Conservation (phyloP, 306 rosid species). For the Ochetophila trinervis region DNA sequence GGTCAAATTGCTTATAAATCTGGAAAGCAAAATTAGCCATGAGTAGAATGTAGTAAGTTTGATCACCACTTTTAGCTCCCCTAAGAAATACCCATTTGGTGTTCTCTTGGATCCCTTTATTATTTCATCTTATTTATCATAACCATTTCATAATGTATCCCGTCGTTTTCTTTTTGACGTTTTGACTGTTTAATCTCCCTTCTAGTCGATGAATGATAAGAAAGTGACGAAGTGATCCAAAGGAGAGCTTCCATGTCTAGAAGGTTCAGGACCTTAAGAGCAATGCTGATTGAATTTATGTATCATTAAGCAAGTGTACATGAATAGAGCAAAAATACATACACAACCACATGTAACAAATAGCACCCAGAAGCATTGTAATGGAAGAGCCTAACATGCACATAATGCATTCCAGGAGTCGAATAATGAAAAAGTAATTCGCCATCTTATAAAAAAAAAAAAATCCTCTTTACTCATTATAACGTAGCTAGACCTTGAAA, state of each 20-base stretch:
- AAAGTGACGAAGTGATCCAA: slow-evolving; percentile 14
- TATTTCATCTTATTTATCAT: slow-evolving; percentile 1
- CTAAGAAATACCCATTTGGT: slow-evolving; percentile 19
- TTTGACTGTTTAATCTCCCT: slow-evolving; percentile 16
- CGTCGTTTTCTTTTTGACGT: slow-evolving; percentile 38
- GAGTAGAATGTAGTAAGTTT: too few relatives aligned
- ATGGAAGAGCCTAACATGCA: too few relatives aligned
- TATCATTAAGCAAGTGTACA: slow-evolving; percentile 16
- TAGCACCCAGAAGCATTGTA: slow-evolving; percentile 44
- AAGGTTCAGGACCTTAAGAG: slow-evolving; percentile 15
- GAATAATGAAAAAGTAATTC: too few relatives aligned
- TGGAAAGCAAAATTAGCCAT: too few relatives aligned
- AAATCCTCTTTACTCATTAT: too few relatives aligned
- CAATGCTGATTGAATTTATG: slow-evolving; percentile 27
- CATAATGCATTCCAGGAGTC: too few relatives aligned
- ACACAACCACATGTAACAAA: slow-evolving; percentile 29
- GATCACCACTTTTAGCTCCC: slow-evolving; percentile 24
- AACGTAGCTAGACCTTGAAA: too few relatives aligned
- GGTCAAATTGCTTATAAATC: too few relatives aligned
- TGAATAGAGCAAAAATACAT: slow-evolving; percentile 25
- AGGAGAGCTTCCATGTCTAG: slow-evolving; percentile 12
- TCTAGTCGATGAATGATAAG: slow-evolving; percentile 30
- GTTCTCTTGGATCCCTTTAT: too few relatives aligned
- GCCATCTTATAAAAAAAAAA: too few relatives aligned
- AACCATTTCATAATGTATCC: slow-evolving; percentile 14